Base-by-base conservation (phyloP, 805 yeast genomes). In the Saccharomycodes ludwigii region DNA sequence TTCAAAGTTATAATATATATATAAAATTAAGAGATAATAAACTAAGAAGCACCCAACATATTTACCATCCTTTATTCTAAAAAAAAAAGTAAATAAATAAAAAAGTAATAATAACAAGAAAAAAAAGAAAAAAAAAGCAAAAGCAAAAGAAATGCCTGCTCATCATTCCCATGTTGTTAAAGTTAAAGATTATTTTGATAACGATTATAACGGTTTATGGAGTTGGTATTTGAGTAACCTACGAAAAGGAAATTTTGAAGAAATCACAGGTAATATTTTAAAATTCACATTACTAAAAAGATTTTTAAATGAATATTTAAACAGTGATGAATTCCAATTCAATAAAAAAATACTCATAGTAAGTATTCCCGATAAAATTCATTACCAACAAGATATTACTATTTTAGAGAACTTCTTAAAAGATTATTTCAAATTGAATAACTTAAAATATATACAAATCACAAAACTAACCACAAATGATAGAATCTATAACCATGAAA, bases 141-240 rank as follows among this genome's bases (percentile, higher is more conserved):
- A n/a, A n/a, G n/a, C n/a, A n/a, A n/a, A n/a, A n/a, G 82, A 76
- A 47, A 74, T 77, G 70, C 68, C 79, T 25, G 88, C 77, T 47
- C 76, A 73, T 41, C 82, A 75, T 37, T 66, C 42, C 19, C 42
- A 33, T 18, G 40, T 53, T 6, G 43, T 52, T 14, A 46, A 48
- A 30, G 53, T 56, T 5, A 44, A 44, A 6, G 52, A 53, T 23
- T 44, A 48, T 24, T 49, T 42, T 27, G 57, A 50, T 18, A 49
- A 54, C 29, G 54, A 51, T 32, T 49, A 48, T 18, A 50, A 56
- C 31, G 58, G 53, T 10, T 39, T 56, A 13, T 55, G 59, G 56
- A 46, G 57, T 13, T 58, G 63, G 63, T 58, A 55, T 37, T 30
- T 58, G 19, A 31, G 46, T n/a, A 54, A 54, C 29, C 40, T 58